Base-by-base conservation (phyloP, 805 yeast genomes). In the Ogataea nakhonphanomensis region DNA sequence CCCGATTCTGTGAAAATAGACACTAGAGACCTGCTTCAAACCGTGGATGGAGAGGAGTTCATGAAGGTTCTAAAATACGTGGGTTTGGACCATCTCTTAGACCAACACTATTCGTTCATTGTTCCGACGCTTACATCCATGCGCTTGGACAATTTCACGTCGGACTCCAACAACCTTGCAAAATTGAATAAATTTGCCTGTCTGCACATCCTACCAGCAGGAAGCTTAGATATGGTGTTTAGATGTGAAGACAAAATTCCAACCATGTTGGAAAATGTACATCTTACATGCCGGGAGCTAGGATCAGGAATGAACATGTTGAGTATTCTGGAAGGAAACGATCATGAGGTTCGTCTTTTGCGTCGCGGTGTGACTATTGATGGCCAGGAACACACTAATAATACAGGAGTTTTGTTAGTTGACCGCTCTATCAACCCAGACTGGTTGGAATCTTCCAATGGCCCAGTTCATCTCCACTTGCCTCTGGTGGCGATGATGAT, bases 91-190 rank as follows among this genome's bases (percentile, higher is more conserved):
- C 50, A 69, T 8, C 64, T 76, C 1, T 55, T 84, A 2, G 56
- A 67, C 17, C 62, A 58, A 21, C 60, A 67, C 35, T 71, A 68
- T 56, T 85, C 96, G 0, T 58, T 89, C n/a, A 60, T 90, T 20
- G 73, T 88, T 0, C 97, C 98, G 1, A 71, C 81, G 0, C 63
- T 76, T 3, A 70, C 71, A 12, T 76, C 88, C 0, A 57, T 88
- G 43, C 50, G 57, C 8, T 63, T 69, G 45, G 77, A 70, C 25
- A 81, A 77, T 49, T 70, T 74, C 38, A 71, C 76, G 21, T 52
- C 64, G 5, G 62, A 62, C 23, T 66, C 66, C 32, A 57, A 62
- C 1, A 66, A 69, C 12, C 25, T 48, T 10, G 35, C 50, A 2
- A 52, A 35, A 22, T 58, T 87, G 24, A 67, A 68, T 30, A 71